Evolutionary conservation across 768 basidiomycete species (phyloP).

Genomic region (Termitomyces sp.): DNA sequence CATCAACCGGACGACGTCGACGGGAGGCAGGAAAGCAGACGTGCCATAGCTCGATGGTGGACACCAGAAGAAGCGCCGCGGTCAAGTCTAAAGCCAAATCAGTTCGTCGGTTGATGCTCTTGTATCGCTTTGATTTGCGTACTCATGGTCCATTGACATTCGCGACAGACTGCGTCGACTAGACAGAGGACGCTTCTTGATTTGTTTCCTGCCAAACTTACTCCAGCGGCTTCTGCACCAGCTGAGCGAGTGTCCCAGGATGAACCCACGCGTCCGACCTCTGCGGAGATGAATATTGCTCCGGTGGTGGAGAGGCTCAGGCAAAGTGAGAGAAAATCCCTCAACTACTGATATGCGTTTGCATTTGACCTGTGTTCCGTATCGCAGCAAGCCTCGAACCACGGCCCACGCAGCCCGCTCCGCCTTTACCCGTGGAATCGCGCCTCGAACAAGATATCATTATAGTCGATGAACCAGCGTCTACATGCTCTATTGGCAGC

Average conservation of each 20-base stretch:
- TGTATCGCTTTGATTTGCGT: not conserved
- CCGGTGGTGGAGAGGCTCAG: conserved; percentile 9
- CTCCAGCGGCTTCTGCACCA: no score
- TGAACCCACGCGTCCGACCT: not conserved
- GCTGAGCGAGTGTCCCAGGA: not conserved
- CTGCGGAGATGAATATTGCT: not conserved
- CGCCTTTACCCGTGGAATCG: not conserved
- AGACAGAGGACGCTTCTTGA: conserved; percentile 39
- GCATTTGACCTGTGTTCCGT: not conserved
- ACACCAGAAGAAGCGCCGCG: conserved; percentile 17
- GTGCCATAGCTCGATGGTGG: conserved; percentile 15
- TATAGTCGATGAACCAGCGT: conserved; percentile 1
- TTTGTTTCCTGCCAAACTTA: conserved; percentile 22
- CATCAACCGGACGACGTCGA: not conserved
- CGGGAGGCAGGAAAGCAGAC: not conserved
- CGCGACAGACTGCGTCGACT: conserved; percentile 9
- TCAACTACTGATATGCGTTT: no score
- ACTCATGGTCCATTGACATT: conserved; percentile 1
- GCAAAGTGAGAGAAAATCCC: not conserved
- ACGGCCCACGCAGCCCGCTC: conserved; percentile 7
- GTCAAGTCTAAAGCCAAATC: conserved; percentile 18
- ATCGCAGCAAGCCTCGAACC: conserved; percentile 11
- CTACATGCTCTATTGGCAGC: conserved; percentile 14
- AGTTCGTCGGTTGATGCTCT: conserved; percentile 16
- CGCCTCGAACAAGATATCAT: not conserved